These are phyloP conservation scores for Plasmodium blacklocki DNA, from an alignment of 169 alveolate species.

Conservation along the genomic window DNA sequence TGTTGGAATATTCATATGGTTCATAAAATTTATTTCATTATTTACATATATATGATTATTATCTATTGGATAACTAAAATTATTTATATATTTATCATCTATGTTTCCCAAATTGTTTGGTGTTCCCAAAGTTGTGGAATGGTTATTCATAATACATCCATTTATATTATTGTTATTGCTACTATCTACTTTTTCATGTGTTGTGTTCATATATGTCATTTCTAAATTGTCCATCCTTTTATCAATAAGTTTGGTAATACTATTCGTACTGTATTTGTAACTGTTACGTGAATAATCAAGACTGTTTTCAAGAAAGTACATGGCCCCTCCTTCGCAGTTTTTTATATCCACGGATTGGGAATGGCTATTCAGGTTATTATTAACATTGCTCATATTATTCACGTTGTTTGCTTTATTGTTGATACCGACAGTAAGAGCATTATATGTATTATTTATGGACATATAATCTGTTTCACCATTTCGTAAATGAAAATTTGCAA, in stretches of 20 bases:
- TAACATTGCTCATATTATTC: neutral
- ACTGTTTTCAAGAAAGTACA: neutral
- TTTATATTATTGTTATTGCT: neutral
- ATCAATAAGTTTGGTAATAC: neutral
- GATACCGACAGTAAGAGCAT: neutral
- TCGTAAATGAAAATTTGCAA: neutral
- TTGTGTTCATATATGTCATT: neutral
- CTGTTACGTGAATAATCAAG: neutral
- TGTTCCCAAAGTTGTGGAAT: neutral
- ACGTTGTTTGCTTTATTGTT: neutral
- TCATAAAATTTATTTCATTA: neutral
- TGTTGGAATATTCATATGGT: neutral
- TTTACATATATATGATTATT: neutral
- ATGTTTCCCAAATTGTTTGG: neutral
- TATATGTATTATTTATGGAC: neutral
- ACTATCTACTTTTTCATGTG: neutral
- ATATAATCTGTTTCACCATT: neutral
- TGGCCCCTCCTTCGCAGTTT: neutral
- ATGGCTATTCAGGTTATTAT: too few species aligned
- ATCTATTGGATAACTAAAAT: neutral
- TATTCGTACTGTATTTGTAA: slow-evolving; percentile 8
- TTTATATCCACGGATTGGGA: neutral
- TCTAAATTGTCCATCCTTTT: slow-evolving; percentile 3
- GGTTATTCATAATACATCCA: neutral
- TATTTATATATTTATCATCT: neutral